Evolutionary conservation across 371 early-diverging fungal genomes (phyloP).

Genomic region (Syncephalastrum racemosum): DNA sequence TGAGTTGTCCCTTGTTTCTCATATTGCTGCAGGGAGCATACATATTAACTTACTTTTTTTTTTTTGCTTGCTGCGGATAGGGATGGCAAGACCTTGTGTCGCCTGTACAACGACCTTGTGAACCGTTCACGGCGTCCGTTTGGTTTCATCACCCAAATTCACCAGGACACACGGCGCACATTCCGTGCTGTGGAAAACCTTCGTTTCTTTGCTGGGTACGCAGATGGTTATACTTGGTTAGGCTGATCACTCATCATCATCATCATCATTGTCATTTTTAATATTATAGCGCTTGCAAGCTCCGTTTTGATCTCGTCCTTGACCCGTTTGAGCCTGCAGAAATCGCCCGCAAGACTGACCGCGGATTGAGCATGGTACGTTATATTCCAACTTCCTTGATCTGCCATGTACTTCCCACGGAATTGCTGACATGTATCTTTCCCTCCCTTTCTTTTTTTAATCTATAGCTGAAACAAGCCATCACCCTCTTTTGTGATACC

Average conservation of each 20-base stretch:
- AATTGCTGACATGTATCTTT: not conserved
- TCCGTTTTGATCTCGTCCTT: constrained; percentile 57
- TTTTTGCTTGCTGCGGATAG: constrained; percentile 26
- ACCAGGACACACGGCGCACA: constrained; percentile 59
- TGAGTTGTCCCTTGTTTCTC: constrained; percentile 18
- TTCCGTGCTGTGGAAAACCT: constrained; percentile 65
- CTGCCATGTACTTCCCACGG: not conserved
- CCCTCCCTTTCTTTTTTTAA: not conserved
- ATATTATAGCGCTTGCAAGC: constrained; percentile 55
- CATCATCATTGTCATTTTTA: too few species aligned
- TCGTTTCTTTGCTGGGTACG: constrained; percentile 64
- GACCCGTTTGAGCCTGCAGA: constrained; percentile 54
- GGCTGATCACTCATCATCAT: not conserved
- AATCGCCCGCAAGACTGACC: constrained; percentile 54
- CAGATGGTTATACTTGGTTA: constrained; percentile 4
- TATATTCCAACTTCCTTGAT: not conserved
- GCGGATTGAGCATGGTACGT: constrained; percentile 37
- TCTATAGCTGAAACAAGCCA: constrained; percentile 19
- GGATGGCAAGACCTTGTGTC: constrained; percentile 57
- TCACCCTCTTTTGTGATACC: constrained; percentile 29
- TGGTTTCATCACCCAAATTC: constrained; percentile 60
- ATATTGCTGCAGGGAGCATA: not conserved
- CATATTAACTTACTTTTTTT: constrained; percentile 7
- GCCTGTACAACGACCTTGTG: constrained; percentile 55
- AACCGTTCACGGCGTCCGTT: constrained; percentile 61